phyloP scores from a whole-genome alignment of 176 grass and related monocot genomes.

The Saccharum spontaneum region DNA sequence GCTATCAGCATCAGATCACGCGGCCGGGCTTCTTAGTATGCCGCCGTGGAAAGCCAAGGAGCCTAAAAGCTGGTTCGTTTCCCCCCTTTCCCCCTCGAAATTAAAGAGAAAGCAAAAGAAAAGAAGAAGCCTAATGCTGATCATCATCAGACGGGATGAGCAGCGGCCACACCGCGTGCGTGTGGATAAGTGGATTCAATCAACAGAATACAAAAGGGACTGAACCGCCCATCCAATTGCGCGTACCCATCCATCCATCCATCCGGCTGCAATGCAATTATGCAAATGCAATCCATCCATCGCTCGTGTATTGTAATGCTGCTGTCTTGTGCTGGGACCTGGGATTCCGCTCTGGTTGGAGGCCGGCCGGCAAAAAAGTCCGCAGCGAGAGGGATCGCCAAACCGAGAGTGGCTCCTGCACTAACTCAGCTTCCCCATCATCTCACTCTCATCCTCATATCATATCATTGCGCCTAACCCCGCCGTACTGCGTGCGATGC shows the following conservation, averaged over 20 bases:
- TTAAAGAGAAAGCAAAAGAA: background rate
- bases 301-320: background rate
- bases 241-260: background rate
- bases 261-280: background rate
- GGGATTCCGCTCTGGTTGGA: background rate
- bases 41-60: background rate
- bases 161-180: background rate
- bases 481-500: background rate
- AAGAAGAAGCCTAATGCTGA: background rate
- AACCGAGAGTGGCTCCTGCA: conserved; percentile 17
- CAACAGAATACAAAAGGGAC: background rate
- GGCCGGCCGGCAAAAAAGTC: background rate
- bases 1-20: background rate
- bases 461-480: conserved; percentile 13
- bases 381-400: background rate
- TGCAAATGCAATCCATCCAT: background rate
- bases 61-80: background rate
- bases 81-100: no score
- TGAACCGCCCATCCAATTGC: background rate
- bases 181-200: no score
- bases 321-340: background rate
- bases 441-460: background rate
- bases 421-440: background rate
- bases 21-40: background rate
- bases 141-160: background rate